A percentile compares a stretch with the other conserved stretches of the same genome.
phyloP scores from a whole-genome alignment of 129 eudicot species.

The Lactuca saligna region DNA sequence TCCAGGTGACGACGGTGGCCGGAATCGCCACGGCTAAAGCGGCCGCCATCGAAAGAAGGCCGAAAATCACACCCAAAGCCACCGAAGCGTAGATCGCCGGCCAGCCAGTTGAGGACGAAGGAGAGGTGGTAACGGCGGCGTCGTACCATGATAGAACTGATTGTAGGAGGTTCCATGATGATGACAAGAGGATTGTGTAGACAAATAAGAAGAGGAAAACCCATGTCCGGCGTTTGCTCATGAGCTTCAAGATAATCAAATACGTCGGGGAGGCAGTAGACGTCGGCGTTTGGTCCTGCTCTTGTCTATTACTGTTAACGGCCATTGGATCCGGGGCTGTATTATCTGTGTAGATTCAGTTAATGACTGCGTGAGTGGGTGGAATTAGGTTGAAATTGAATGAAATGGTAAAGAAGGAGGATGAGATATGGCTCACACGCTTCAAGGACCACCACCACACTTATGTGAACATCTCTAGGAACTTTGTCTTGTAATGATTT shows the following conservation, averaged over 20 bases:
- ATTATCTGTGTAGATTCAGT: not conserved
- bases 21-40: conserved; percentile 83
- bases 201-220: conserved; percentile 52
- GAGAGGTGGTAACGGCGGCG: conserved; percentile 20
- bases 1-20: conserved; percentile 86
- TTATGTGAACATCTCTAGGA: conserved; percentile 1
- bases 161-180: conserved; percentile 67
- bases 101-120: conserved; percentile 36
- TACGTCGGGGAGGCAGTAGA: conserved; percentile 28
- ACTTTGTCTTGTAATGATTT: conserved; percentile 8
- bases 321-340: conserved; percentile 30
- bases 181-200: conserved; percentile 54
- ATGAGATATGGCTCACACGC: conserved; percentile 6
- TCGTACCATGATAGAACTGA: conserved; percentile 70
- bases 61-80: conserved; percentile 58
- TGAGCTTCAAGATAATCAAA: conserved; percentile 31
- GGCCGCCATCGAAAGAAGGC: conserved; percentile 77
- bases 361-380: not conserved
- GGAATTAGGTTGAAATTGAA: not conserved
- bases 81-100: conserved; percentile 74
- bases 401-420: not conserved
- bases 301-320: not conserved
- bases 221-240: conserved; percentile 81
- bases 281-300: not conserved
- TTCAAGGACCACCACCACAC: conserved; percentile 17